Conservation (phyloP, 164 flowering plant genomes). For the Chimonanthus salicifolius region DNA sequence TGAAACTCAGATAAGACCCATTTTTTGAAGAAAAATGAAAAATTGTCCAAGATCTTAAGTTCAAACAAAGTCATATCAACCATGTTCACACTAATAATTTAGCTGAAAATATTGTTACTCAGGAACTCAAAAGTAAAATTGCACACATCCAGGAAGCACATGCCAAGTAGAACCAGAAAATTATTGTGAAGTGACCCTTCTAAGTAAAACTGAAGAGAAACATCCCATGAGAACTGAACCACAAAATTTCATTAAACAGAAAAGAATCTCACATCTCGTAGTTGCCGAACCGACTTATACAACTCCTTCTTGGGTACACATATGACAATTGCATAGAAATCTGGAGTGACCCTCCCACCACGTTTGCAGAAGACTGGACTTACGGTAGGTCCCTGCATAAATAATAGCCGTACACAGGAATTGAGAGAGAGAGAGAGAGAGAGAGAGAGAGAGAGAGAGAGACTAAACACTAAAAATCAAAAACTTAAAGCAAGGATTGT, state of each 20-base stretch:
- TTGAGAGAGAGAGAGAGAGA: neutral
- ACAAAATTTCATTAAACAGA: neutral
- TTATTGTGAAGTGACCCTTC: neutral
- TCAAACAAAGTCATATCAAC: neutral
- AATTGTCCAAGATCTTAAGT: neutral
- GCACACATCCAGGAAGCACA: too few species aligned
- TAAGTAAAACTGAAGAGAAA: neutral
- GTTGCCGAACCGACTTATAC: conserved; percentile 83
- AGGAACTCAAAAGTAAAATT: too few species aligned
- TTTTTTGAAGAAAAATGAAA: neutral
- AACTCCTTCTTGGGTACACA: conserved; percentile 87
- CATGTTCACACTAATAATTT: too few species aligned
- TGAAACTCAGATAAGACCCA: neutral
- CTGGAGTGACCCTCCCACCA: conserved; percentile 53
- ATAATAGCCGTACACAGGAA: neutral
- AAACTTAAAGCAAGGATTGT: neutral
- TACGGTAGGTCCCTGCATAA: conserved; percentile 81
- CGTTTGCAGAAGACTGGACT: conserved; percentile 81
- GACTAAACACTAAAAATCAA: neutral
- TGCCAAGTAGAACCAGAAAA: neutral
- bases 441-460: neutral
- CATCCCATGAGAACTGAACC: neutral
- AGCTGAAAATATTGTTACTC: too few species aligned
- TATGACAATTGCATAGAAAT: conserved; percentile 79
- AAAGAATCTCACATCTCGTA: conserved; percentile 60